Evolutionary conservation across 2,329 filamentous ascomycete genomes (phyloP).

Genomic region (Alternaria burnsii): DNA sequence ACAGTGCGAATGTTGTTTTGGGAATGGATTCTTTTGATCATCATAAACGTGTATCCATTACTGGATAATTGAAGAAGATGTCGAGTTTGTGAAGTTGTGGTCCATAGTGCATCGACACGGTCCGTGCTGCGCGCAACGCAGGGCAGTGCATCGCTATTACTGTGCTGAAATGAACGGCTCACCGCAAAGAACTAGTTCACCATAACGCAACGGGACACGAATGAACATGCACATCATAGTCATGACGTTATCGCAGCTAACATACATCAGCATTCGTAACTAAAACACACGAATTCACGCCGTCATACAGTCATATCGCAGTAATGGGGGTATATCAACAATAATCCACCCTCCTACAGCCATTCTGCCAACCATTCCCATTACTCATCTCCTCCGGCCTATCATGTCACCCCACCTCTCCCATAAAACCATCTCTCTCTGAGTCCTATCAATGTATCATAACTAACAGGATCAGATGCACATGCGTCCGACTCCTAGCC

Average conservation of each 20-base stretch:
- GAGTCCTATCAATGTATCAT: background rate
- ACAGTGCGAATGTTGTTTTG: background rate
- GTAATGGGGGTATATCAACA: background rate
- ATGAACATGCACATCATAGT: no score
- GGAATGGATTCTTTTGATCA: background rate
- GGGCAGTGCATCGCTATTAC: no score
- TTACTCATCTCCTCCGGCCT: background rate
- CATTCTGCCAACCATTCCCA: background rate
- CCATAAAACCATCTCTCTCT: background rate
- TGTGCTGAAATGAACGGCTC: no score
- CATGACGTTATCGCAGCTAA: no score
- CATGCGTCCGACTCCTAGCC: slow-evolving; percentile 11
- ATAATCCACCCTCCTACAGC: background rate
- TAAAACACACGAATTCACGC: no score
- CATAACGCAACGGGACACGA: no score
- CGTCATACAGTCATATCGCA: background rate
- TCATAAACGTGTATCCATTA: background rate
- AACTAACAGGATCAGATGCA: fast-evolving
- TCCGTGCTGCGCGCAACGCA: no score
- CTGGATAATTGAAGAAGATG: no score
- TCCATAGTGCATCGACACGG: no score
- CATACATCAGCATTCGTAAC: no score
- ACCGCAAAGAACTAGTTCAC: no score
- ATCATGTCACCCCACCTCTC: background rate
- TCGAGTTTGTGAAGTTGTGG: no score